Evolutionary conservation across 2,329 filamentous ascomycete genomes (phyloP), one percentile per base, ranked within the genome.

Genomic region (Polytolypa hystricis): DNA sequence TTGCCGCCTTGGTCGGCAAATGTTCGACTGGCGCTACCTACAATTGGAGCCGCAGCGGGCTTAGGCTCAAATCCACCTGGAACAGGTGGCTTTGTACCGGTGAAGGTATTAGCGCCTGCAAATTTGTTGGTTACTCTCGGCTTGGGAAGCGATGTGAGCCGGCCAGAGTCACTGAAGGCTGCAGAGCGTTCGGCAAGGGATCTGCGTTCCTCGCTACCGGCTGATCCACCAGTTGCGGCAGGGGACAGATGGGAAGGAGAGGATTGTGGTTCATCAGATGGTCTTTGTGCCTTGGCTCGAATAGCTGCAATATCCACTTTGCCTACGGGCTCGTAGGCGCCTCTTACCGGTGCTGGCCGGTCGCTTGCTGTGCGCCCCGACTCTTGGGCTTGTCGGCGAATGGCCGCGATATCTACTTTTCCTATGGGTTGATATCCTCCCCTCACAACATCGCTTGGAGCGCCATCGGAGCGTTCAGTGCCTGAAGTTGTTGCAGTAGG

Each of bases 281-380:
- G 30, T 3, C 40, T 37, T 59, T 91, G 83, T 4, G 85, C 81
- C 59, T 77, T 81, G 15, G 89, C 81, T 45, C 84, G 77, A 53
- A 98, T 95, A 15, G 89, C 87, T 29, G 84, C 84, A 60, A 98
- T 96, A 49, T 98, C 91, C 7, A 98, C 89, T 64, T 95, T 96
- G 31, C 91, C 91, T 14, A 96, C 70, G 2, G 91, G 91, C 59
- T 96, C 83, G 54, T 98, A 98, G 16, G 87, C 75, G 28, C 91
- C 91, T 62, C 93, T 96, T 14, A 96, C 84, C 4, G 77, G 74
- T 1, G 81, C 74, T 3, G 91, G 91, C 38, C 86, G 73, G 47
- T 94, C 82, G 52, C 95, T 85, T 30, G 71, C 55, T 8, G 54
- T 8, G 17, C 54, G 45, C 6, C 71, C 60, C 57, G 69, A 50